phyloP scores from a whole-genome alignment of 2,329 filamentous ascomycete species.

The Ramularia endophylla region DNA sequence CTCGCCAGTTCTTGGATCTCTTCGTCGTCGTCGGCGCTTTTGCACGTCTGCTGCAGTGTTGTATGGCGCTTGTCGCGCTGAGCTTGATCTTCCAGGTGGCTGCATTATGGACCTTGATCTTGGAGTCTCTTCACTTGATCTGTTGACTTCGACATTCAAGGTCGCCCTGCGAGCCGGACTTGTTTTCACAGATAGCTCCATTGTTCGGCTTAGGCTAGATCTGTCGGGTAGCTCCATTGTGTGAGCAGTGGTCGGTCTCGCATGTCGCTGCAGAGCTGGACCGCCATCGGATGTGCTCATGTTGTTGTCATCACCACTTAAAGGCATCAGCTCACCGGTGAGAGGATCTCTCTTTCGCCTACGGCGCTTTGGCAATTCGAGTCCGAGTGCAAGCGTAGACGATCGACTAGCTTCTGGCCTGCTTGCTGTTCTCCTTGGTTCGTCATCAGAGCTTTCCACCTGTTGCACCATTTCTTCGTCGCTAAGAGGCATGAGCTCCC shows the following conservation, averaged over 20 bases:
- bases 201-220: too few relatives aligned
- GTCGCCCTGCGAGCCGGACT: too few relatives aligned
- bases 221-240: too few relatives aligned
- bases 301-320: conserved; percentile 2
- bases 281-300: conserved; percentile 2
- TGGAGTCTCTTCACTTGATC: too few relatives aligned
- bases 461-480: conserved; percentile 16
- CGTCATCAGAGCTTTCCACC: conserved; percentile 11
- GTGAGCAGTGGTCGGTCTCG: too few relatives aligned
- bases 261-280: not conserved
- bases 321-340: conserved; percentile 24
- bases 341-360: conserved; percentile 26
- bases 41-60: conserved; percentile 4
- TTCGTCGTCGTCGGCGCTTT: conserved; percentile 25
- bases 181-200: too few relatives aligned
- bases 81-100: too few relatives aligned
- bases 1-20: conserved; percentile 27
- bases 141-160: too few relatives aligned
- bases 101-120: not conserved
- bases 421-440: not conserved
- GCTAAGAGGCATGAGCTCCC: conserved; percentile 26
- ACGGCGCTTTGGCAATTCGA: conserved; percentile 16
- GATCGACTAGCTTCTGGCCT: not conserved
- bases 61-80: not conserved
- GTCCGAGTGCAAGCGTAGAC: not conserved